These are phyloP conservation scores for Pilasporangium apinafurcum DNA, from an alignment of 352 stramenopile genomes.

Conservation along the genomic window DNA sequence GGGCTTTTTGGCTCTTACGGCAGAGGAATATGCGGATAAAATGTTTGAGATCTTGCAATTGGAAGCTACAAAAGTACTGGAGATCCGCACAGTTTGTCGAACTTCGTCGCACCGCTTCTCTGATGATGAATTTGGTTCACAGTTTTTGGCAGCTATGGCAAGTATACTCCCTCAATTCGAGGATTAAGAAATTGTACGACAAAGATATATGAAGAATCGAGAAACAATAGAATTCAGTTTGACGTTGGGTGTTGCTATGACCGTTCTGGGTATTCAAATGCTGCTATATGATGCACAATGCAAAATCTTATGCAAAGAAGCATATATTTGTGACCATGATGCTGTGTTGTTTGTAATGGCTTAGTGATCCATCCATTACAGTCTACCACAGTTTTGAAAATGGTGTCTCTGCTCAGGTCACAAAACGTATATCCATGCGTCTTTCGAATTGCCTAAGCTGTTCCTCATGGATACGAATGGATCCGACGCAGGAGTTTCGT, in stretches of 20 bases:
- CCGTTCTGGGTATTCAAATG: neutral
- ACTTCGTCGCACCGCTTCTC: constrained; percentile 59
- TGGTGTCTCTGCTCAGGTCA: too few species aligned
- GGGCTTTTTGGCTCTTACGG: constrained; percentile 80
- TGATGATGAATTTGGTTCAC: constrained; percentile 55
- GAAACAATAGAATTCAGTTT: constrained; percentile 10
- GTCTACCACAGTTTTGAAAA: too few species aligned
- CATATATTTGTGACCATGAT: too few species aligned
- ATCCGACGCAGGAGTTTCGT: too few species aligned
- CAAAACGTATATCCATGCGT: too few species aligned
- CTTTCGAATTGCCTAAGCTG: too few species aligned
- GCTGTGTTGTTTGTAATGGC: too few species aligned
- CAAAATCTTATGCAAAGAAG: too few species aligned
- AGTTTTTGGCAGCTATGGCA: constrained; percentile 51
- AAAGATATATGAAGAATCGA: constrained; percentile 3
- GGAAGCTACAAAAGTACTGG: constrained; percentile 15
- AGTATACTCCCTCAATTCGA: constrained; percentile 11
- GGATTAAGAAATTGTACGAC: neutral
- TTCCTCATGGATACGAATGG: too few species aligned
- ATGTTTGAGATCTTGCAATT: constrained; percentile 59
- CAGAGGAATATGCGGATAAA: constrained; percentile 84
- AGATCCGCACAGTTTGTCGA: constrained; percentile 39
- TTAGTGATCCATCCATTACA: too few species aligned
- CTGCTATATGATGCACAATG: neutral
- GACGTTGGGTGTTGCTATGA: neutral